Percentiles rank a stretch among this genome's conserved stretches.
Conservation (phyloP, 495 filamentous ascomycete species). For the Wilcoxina mikolae region DNA sequence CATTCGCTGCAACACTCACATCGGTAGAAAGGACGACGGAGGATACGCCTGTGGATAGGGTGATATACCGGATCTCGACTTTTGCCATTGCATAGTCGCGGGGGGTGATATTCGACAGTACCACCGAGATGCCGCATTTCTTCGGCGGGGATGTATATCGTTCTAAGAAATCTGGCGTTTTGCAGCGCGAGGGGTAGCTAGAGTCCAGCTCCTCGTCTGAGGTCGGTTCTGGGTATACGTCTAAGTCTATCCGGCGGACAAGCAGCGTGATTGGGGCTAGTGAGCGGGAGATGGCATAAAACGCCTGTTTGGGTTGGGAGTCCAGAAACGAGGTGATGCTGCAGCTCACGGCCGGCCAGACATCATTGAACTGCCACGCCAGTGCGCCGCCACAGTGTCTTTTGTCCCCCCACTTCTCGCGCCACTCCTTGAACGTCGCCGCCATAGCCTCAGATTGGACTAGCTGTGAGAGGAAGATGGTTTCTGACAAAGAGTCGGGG, state of each 20-base stretch:
- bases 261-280: conserved; percentile 14
- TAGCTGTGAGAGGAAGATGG: conserved; percentile 49
- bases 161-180: conserved; percentile 11
- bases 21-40: conserved; percentile 4
- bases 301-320: conserved; percentile 75
- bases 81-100: background rate
- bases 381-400: conserved; percentile 57
- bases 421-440: conserved; percentile 52
- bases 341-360: conserved; percentile 38
- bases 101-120: conserved; percentile 4
- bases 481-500: conserved; percentile 2
- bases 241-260: conserved; percentile 13
- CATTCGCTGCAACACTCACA: conserved; percentile 12
- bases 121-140: conserved; percentile 14
- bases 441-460: conserved; percentile 54
- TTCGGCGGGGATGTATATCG: conserved; percentile 18
- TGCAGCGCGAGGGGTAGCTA: conserved; percentile 9
- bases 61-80: conserved; percentile 13
- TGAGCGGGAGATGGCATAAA: conserved; percentile 65
- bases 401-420: conserved; percentile 51
- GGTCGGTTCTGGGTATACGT: conserved; percentile 17
- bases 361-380: conserved; percentile 90
- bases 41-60: conserved; percentile 6
- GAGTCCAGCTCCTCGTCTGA: conserved; percentile 17
- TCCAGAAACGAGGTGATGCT: conserved; percentile 46